Percentiles rank a stretch among this genome's conserved stretches.
These are phyloP conservation scores for Trichophyton benhamiae DNA, from an alignment of 2,329 filamentous ascomycete species.

Conservation along the genomic window DNA sequence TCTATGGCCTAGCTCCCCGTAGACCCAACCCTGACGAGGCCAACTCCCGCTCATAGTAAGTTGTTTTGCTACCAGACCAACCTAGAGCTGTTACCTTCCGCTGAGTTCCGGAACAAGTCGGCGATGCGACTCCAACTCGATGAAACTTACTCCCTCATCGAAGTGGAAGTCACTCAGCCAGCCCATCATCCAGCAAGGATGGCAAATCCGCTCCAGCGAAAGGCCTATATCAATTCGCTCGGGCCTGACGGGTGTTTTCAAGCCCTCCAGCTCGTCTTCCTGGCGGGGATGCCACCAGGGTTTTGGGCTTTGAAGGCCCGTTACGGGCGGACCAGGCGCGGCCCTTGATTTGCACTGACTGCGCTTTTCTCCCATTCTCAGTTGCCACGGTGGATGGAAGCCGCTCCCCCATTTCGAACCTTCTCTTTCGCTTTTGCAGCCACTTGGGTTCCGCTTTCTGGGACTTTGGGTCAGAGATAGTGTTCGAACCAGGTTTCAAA, in stretches of 20 bases:
- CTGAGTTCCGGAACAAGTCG: background rate
- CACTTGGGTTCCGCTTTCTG: slow-evolving; percentile 7
- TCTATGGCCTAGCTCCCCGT: background rate
- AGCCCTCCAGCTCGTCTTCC: background rate
- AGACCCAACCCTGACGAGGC: background rate
- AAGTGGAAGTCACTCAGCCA: background rate
- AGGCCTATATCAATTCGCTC: background rate
- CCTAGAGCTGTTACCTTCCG: background rate
- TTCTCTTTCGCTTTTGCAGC: background rate
- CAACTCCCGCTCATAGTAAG: background rate
- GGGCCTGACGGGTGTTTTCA: background rate
- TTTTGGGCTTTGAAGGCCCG: slow-evolving; percentile 1
- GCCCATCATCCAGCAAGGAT: background rate
- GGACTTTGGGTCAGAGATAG: slow-evolving; percentile 5
- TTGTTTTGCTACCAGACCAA: background rate
- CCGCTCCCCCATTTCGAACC: background rate
- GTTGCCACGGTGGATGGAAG: background rate
- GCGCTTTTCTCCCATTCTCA: background rate
- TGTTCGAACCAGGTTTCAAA: background rate
- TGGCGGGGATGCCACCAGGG: background rate
- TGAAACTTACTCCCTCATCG: background rate
- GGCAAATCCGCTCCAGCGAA: background rate
- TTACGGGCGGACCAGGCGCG: slow-evolving; percentile 1
- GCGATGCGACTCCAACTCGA: background rate
- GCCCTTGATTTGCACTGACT: slow-evolving; percentile 1